Evolutionary conservation across 169 alveolate genomes (phyloP).

Genomic region (Eimeria acervulina): DNA sequence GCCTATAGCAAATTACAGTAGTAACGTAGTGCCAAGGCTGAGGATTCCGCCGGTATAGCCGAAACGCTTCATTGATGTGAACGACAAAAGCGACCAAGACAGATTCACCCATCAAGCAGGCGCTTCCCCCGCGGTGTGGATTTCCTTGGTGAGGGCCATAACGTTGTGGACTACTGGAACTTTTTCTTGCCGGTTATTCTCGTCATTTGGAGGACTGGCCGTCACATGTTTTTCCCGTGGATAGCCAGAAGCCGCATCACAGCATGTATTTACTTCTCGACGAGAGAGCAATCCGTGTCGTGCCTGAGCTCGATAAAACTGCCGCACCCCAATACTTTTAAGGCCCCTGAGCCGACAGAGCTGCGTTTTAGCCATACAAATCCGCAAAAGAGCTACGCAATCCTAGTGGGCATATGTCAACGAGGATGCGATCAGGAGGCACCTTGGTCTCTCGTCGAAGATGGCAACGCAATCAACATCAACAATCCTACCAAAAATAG

Average conservation of each 20-base stretch:
- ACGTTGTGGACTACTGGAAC: not conserved
- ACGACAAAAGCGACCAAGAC: not conserved
- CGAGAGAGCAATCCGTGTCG: not conserved
- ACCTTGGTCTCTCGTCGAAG: no score
- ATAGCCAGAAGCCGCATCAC: not conserved
- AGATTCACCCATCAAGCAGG: not conserved
- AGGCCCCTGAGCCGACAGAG: not conserved
- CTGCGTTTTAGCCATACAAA: not conserved
- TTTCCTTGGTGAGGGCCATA: not conserved
- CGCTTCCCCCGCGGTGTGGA: no score
- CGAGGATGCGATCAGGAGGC: no score
- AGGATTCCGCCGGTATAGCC: not conserved
- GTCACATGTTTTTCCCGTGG: not conserved
- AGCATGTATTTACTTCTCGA: not conserved
- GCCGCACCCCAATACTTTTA: not conserved
- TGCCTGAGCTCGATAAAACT: not conserved
- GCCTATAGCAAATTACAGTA: not conserved
- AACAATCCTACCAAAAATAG: no score
- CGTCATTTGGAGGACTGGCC: not conserved
- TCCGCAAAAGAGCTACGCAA: not conserved
- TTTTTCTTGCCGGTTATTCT: not conserved
- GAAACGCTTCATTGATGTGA: not conserved
- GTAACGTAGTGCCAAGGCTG: not conserved
- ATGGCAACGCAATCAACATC: no score
- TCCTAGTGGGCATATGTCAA: not conserved